A percentile compares a stretch with the other conserved stretches of the same genome.
phyloP scores from a whole-genome alignment of 768 basidiomycete genomes.

The Tricholoma terreum region DNA sequence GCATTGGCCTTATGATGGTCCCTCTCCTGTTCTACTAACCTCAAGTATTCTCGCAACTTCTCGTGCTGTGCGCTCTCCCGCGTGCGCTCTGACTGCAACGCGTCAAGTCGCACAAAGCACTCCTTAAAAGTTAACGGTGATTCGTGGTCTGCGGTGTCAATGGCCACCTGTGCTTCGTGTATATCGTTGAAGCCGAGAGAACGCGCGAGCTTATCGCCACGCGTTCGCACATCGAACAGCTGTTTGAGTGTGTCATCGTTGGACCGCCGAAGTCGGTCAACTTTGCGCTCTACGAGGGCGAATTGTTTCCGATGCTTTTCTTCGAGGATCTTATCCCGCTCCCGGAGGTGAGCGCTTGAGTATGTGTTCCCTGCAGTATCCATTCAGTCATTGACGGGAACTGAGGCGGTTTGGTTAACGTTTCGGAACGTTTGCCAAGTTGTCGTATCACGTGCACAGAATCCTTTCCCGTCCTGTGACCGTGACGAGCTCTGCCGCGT shows the following conservation, averaged over 20 bases:
- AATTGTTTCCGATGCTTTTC: slow-evolving; percentile 34
- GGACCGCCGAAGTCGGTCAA: slow-evolving; percentile 29
- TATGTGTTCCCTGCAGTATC: slow-evolving; percentile 18
- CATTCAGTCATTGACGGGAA: too few species aligned
- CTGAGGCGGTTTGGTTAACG: too few species aligned
- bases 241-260: slow-evolving; percentile 36
- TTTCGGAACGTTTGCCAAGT: too few species aligned
- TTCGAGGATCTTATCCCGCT: slow-evolving; percentile 35
- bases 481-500: too few species aligned
- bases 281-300: slow-evolving; percentile 24
- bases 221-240: slow-evolving; percentile 35
- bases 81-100: slow-evolving; percentile 27
- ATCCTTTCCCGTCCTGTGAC: too few species aligned
- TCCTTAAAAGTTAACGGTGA: slow-evolving; percentile 29
- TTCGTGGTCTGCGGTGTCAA: slow-evolving; percentile 35
- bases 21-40: slow-evolving; percentile 22
- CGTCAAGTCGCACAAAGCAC: slow-evolving; percentile 32
- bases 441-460: too few species aligned
- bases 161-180: slow-evolving; percentile 38
- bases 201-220: slow-evolving; percentile 36
- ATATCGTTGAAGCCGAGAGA: slow-evolving; percentile 44
- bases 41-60: slow-evolving; percentile 17
- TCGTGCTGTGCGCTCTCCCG: slow-evolving; percentile 22
- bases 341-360: slow-evolving; percentile 31
- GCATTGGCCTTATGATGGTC: slow-evolving; percentile 16